A percentile compares a stretch with the other conserved stretches of the same genome.
phyloP scores from a whole-genome alignment of 805 yeast genomes.

The Wickerhamomyces hampshirensis region DNA sequence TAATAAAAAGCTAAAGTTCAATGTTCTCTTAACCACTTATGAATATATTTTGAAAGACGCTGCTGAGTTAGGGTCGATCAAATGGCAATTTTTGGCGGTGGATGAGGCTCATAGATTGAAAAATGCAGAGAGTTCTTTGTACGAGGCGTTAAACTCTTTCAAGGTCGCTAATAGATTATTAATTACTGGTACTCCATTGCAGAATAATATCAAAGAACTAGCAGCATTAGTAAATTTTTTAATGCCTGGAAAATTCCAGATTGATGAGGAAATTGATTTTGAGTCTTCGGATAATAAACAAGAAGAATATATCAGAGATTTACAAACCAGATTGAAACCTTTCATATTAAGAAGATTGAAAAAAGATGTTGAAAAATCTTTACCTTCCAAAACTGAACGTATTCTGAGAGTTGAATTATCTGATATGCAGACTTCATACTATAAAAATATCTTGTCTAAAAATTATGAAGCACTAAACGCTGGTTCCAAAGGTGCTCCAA shows the following conservation, averaged over 20 bases:
- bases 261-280: constrained; percentile 93
- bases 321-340: constrained; percentile 84
- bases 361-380: constrained; percentile 94
- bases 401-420: constrained; percentile 92
- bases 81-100: constrained; percentile 96
- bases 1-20: constrained; percentile 76
- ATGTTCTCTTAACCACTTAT: constrained; percentile 88
- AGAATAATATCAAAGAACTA: constrained; percentile 89
- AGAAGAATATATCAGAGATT: constrained; percentile 79
- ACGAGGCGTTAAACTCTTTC: constrained; percentile 81
- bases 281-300: constrained; percentile 68
- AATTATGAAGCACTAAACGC: constrained; percentile 89
- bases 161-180: constrained; percentile 78
- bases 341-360: constrained; percentile 89
- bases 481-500: constrained; percentile 71
- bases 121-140: constrained; percentile 88
- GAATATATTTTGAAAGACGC: constrained; percentile 94
- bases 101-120: constrained; percentile 98
- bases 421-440: constrained; percentile 91
- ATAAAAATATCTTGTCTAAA: constrained; percentile 87
- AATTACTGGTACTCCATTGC: constrained; percentile 97
- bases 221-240: constrained; percentile 93
- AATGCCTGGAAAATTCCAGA: constrained; percentile 90
- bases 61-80: constrained; percentile 69
- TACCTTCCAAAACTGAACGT: constrained; percentile 94